Evolutionary conservation across 306 rosid species (phyloP), one percentile per base, ranked within the genome.

Genomic region (Trifolium dubium): DNA sequence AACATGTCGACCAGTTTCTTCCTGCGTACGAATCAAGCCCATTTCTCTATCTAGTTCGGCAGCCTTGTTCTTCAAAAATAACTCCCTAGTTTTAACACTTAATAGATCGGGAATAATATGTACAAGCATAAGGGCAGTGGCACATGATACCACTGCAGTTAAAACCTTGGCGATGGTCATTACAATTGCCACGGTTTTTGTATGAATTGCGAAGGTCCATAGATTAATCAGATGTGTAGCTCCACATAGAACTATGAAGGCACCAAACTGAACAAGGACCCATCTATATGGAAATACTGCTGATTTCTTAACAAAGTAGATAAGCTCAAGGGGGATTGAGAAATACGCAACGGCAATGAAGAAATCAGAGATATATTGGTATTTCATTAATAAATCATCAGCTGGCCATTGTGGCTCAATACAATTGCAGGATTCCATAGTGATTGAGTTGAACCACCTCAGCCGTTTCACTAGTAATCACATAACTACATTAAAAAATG

Each of bases 201-300:
- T 18, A 76, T 90, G 96, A 51, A 77, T 54, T 0, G 73, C 73
- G 46, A 88, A 90, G 56, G 96, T 90, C 96, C 92, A 90, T 70
- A 90, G 78, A 75, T 70, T 90, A 64, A 90, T 90, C 29, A 88
- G 88, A 80, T 90, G 96, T 5, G 91, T 90, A n/a, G 96, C 96
- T 71, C 96, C 96, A 54, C 96, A 90, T 60, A 90, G 80, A 69
- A 90, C 96, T 6, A 90, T 90, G 83, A 90, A 88, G 69, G 96
- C 96, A 47, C 96, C 96, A 77, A 90, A 90, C 86, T 90, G 96
- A 81, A 90, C 96, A 50, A 88, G 91, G 46, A 90, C 96, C 96
- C 96, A 90, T 86, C 88, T 83, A 77, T 90, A 90, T 1, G 92
- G 96, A 80, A 90, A 88, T 40, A 90, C 91, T 0, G 96, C 87